A percentile compares a stretch with the other conserved stretches of the same genome.
These are phyloP conservation scores for Brettanomyces anomalus DNA, from an alignment of 805 yeast species.

Conservation along the genomic window DNA sequence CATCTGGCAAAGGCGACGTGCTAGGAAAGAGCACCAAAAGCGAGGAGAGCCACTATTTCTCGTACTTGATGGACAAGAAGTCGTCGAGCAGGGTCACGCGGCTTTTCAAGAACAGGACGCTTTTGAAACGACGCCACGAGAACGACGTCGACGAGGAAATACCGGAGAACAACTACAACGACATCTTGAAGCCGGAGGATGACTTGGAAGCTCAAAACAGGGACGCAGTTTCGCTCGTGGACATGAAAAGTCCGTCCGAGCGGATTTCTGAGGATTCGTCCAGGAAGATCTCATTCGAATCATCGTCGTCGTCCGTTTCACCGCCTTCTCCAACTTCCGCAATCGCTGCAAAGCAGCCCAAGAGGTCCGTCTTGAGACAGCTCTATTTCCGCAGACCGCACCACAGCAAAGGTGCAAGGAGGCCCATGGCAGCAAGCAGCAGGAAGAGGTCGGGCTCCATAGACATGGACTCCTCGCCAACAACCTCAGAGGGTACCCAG, in stretches of 20 bases:
- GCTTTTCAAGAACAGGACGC: conserved; percentile 6
- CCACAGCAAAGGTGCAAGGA: neutral
- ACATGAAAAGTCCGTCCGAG: neutral
- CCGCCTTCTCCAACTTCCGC: neutral
- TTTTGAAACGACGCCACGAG: conserved; percentile 1
- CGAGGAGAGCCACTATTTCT: neutral
- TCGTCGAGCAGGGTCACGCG: conserved; percentile 7
- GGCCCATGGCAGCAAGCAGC: neutral
- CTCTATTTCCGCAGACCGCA: conserved; percentile 1
- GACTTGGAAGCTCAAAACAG: neutral
- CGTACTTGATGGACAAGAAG: neutral
- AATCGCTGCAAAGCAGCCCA: too few relatives aligned
- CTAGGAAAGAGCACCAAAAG: neutral
- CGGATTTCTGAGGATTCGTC: too few relatives aligned
- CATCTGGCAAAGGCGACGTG: neutral
- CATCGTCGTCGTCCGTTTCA: neutral
- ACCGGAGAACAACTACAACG: too few relatives aligned
- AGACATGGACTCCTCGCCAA: conserved; percentile 1
- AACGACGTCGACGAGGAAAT: neutral
- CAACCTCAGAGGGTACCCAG: neutral
- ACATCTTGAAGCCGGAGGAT: neutral
- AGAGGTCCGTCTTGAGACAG: conserved; percentile 1
- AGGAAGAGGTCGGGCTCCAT: neutral
- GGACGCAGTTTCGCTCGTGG: neutral
- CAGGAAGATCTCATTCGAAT: neutral